Evolutionary conservation across 441 rosid genomes (phyloP).

Genomic region (Mallotus repandus): DNA sequence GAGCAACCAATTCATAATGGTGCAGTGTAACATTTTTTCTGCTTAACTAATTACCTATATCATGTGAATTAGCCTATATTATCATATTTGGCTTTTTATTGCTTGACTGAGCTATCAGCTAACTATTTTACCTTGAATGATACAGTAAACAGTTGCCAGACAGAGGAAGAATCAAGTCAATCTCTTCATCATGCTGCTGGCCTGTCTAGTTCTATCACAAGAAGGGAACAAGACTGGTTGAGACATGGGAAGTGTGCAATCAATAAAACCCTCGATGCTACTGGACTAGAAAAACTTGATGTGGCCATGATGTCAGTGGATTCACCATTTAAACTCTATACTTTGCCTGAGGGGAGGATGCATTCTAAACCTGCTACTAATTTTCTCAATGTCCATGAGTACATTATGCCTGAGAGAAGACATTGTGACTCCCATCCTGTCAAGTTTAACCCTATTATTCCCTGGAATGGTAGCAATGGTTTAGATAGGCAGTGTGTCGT

Average conservation of each 20-base stretch:
- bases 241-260: conserved; percentile 19
- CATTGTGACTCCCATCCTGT: conserved; percentile 31
- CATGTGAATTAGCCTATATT: conserved; percentile 9
- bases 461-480: conserved; percentile 23
- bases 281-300: conserved; percentile 20
- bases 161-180: conserved; percentile 31
- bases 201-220: conserved; percentile 19
- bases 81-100: conserved; percentile 9
- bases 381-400: conserved; percentile 16
- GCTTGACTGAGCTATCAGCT: conserved; percentile 16
- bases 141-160: conserved; percentile 33
- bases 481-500: conserved; percentile 24
- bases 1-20: conserved; percentile 38
- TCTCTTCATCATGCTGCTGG: conserved; percentile 24
- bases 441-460: conserved; percentile 23
- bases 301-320: conserved; percentile 16
- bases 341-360: conserved; percentile 23
- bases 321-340: conserved; percentile 19
- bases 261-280: conserved; percentile 15
- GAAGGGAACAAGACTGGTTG: conserved; percentile 33
- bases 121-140: conserved; percentile 27
- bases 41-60: conserved; percentile 14
- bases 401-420: conserved; percentile 22
- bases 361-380: conserved; percentile 19
- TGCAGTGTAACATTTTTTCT: conserved; percentile 25